phyloP scores from a whole-genome alignment of 257 asterid species.

The Orobanche coerulescens region DNA sequence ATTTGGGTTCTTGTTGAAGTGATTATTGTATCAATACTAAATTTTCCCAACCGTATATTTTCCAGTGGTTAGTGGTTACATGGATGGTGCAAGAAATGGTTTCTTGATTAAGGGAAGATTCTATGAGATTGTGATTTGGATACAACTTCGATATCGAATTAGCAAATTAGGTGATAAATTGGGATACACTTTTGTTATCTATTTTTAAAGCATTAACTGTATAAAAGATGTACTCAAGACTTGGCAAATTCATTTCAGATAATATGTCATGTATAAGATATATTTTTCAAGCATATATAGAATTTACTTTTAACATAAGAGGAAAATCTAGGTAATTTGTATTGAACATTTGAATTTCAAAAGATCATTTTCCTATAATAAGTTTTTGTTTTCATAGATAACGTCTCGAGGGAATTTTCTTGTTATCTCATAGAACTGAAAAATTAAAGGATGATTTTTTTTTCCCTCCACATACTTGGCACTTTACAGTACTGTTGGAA shows the following conservation, averaged over 20 bases:
- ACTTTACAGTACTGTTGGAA: no score
- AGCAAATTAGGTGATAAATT: not conserved
- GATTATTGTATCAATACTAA: not conserved
- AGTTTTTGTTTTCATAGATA: no score
- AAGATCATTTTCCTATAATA: no score
- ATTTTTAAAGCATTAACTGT: not conserved
- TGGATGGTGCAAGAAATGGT: not conserved
- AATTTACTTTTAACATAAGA: no score
- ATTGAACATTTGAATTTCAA: no score
- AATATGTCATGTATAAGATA: not conserved
- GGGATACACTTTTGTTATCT: not conserved
- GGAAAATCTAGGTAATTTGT: no score
- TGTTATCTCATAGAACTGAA: no score
- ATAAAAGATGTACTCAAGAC: not conserved
- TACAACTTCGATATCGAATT: no score
- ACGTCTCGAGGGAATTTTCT: no score
- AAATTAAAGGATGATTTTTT: no score
- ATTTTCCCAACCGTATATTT: not conserved
- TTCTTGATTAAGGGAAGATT: not conserved
- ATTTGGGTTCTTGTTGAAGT: not conserved
- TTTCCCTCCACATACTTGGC: no score
- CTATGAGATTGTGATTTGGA: not conserved
- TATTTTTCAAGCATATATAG: not conserved
- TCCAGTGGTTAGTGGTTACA: not conserved
- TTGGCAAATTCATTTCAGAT: not conserved